phyloP scores from a whole-genome alignment of 73 alveolate species.

The Tetrahymena malaccensis region DNA sequence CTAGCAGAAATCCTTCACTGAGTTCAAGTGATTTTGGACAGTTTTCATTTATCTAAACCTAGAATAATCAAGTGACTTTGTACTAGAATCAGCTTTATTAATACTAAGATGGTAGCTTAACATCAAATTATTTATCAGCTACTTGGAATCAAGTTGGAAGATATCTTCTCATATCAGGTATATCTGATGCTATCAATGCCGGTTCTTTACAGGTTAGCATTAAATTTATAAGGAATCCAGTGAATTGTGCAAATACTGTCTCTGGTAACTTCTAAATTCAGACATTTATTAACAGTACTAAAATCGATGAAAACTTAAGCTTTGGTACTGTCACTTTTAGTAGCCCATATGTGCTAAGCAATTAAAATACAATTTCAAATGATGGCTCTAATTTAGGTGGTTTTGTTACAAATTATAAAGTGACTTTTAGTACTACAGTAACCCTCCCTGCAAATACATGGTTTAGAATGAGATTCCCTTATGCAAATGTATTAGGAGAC shows the following conservation, averaged over 20 bases:
- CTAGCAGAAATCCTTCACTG: not conserved
- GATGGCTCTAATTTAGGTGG: constrained; percentile 42
- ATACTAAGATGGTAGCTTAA: not conserved
- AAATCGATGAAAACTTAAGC: constrained; percentile 14
- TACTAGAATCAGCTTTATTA: not conserved
- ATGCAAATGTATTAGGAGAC: not conserved
- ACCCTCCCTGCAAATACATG: constrained; percentile 4
- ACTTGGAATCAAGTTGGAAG: not conserved
- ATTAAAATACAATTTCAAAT: not conserved
- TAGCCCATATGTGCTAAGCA: not conserved
- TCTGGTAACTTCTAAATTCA: constrained; percentile 1
- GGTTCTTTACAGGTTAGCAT: constrained; percentile 16
- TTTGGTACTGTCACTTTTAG: constrained; percentile 22
- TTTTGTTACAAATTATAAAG: constrained; percentile 1
- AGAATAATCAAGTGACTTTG: constrained; percentile 1
- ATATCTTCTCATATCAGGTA: not conserved
- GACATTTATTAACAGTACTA: not conserved
- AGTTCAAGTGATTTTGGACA: not conserved
- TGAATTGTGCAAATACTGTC: constrained; percentile 3
- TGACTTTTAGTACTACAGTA: constrained; percentile 5
- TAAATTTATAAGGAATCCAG: constrained; percentile 23
- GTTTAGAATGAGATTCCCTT: constrained; percentile 25
- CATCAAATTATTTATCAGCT: constrained; percentile 4
- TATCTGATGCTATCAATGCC: constrained; percentile 19
- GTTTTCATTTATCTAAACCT: not conserved